Percentiles rank a stretch among this genome's conserved stretches.
phyloP scores from a whole-genome alignment of 2,329 filamentous ascomycete species.

The Geosmithia flava region DNA sequence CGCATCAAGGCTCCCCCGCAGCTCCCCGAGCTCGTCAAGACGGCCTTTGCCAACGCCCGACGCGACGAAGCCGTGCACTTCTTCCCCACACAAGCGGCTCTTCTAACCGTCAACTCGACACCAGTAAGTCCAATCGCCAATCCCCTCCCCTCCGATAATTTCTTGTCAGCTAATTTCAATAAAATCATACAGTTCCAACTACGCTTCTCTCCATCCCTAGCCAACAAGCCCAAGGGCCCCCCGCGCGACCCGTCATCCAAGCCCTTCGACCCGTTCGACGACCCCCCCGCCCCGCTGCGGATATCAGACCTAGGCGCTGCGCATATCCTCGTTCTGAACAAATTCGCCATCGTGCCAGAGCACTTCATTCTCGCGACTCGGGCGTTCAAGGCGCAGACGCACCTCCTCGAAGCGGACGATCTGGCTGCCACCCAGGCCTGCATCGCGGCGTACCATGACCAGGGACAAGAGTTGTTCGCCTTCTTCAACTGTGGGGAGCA shows the following conservation, averaged over 20 bases:
- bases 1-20: slow-evolving; percentile 27
- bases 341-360: slow-evolving; percentile 57
- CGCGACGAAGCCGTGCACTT: slow-evolving; percentile 36
- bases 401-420: slow-evolving; percentile 48
- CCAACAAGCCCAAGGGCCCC: slow-evolving; percentile 49
- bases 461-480: slow-evolving; percentile 32
- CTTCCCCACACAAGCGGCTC: slow-evolving; percentile 39
- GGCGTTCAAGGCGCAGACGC: slow-evolving; percentile 50
- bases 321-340: slow-evolving; percentile 61
- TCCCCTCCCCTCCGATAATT: too few species aligned
- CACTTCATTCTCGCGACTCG: slow-evolving; percentile 63
- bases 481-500: slow-evolving; percentile 61
- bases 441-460: slow-evolving; percentile 37
- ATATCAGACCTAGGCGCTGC: slow-evolving; percentile 34
- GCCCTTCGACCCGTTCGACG: slow-evolving; percentile 51
- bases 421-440: slow-evolving; percentile 50
- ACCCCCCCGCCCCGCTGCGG: slow-evolving; percentile 41
- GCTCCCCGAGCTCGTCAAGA: slow-evolving; percentile 37
- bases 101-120: slow-evolving; percentile 29
- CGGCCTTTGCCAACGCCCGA: slow-evolving; percentile 34
- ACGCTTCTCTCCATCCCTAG: slow-evolving; percentile 56
- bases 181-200: slow-evolving; percentile 50
- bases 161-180: too few species aligned
- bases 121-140: slow-evolving; percentile 21
- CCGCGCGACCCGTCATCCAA: slow-evolving; percentile 18